Evolutionary conservation across 805 yeast genomes (phyloP), one percentile per base, ranked within the genome.

Genomic region (Kluyveromyces dobzhanskii): DNA sequence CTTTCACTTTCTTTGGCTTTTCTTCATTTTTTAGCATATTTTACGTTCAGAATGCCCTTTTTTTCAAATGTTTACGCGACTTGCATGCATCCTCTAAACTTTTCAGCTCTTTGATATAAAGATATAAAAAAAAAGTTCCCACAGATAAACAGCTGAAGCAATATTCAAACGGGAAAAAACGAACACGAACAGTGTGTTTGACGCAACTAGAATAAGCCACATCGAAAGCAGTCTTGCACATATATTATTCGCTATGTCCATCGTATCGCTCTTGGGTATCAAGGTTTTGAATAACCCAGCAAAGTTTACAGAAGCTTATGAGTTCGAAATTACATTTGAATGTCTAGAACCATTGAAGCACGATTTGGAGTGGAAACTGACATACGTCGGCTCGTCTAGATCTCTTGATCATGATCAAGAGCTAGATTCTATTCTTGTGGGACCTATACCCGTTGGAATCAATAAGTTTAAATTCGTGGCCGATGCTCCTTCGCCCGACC

Each of bases 371-470:
- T 92, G 98, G 98, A 92, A 92, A 59, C 68, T 92, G 42, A 90
- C 96, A 1, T 92, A 92, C 51, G 98, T 92, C 30, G 98, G 99
- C 1, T 85, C 95, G 4, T 88, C 97, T 1, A 74, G 94, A 35
- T 86, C 97, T 28, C 61, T 86, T 37, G 97, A 92, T 47, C 97
- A 92, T 52, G 99, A 92, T 60, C 99, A 92, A 62, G 97, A 88
- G 58, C 68, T 92, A 40, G 99, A 92, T 56, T 87, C 97, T 1
- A 78, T 92, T 28, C 66, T 92, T n/a, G 99, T 92, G 3, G 99
- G 99, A 0, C 99, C 99, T 0, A 95, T 92, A 2, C 99, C 98
- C 0, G 95, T 92, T 2, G 99, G 99, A 1, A 78, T 90, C 30
- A 92, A 92, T 57, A 87, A 90, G 61, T 92, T 92, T 53, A 72